phyloP scores from a whole-genome alignment of 2,329 filamentous ascomycete species.

The Periconia sp. region DNA sequence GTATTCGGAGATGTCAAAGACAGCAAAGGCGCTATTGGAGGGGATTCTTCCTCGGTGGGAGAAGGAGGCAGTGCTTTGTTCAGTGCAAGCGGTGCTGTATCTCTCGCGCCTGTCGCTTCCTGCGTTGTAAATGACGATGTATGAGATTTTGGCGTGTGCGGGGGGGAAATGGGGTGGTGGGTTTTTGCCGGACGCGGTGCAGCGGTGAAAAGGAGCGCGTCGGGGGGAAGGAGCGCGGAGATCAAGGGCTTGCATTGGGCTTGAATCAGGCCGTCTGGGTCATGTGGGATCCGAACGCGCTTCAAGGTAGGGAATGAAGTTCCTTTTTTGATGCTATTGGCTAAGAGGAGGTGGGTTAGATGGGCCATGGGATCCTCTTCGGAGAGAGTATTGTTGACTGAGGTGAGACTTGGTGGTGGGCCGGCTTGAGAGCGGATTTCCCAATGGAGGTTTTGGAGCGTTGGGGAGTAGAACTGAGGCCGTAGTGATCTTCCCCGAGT shows the following conservation, averaged over 20 bases:
- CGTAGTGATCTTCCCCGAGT: slow-evolving; percentile 40
- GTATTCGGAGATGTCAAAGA: neutral
- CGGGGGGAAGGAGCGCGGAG: slow-evolving; percentile 52
- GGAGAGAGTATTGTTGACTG: slow-evolving; percentile 18
- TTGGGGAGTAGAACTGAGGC: slow-evolving; percentile 52
- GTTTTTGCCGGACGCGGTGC: slow-evolving; percentile 3
- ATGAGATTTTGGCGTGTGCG: neutral
- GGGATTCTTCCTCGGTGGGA: neutral
- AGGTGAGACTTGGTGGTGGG: slow-evolving; percentile 13
- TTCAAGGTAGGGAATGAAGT: slow-evolving; percentile 64
- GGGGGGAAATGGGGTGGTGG: neutral
- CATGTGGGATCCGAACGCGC: slow-evolving; percentile 65
- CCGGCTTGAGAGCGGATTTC: slow-evolving; percentile 52
- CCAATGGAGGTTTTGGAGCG: slow-evolving; percentile 60
- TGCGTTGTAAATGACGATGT: neutral
- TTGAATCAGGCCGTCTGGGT: slow-evolving; percentile 71
- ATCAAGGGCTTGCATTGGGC: slow-evolving; percentile 65
- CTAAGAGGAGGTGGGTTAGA: slow-evolving; percentile 63
- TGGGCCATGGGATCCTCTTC: slow-evolving; percentile 48
- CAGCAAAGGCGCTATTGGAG: too few species aligned
- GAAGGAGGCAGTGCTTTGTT: slow-evolving; percentile 1
- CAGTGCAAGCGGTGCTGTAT: neutral
- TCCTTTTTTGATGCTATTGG: slow-evolving; percentile 60
- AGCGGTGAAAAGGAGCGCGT: slow-evolving; percentile 21
- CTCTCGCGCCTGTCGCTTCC: too few species aligned